Conservation (phyloP, 805 yeast genomes). For the Sugiyamaella floridensis region DNA sequence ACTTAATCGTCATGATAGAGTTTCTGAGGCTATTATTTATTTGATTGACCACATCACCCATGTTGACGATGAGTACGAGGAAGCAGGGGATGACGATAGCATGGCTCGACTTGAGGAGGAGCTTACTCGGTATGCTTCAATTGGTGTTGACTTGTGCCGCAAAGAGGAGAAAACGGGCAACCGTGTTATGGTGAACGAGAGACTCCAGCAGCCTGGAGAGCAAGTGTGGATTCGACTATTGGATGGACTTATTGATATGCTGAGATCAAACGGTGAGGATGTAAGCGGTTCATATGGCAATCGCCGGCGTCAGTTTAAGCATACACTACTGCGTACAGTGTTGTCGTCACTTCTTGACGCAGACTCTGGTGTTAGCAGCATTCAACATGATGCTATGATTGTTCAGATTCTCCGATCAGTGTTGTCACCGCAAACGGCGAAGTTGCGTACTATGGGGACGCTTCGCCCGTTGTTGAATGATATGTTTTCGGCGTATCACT, state of each 20-base stretch:
- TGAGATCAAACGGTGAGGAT: conserved; percentile 21
- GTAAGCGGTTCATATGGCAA: not conserved
- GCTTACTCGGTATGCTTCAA: conserved; percentile 14
- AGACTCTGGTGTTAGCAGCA: conserved; percentile 16
- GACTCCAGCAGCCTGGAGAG: conserved; percentile 7
- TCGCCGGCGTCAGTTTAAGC: conserved; percentile 7
- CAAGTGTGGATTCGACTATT: conserved; percentile 36
- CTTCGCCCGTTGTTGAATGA: conserved; percentile 55
- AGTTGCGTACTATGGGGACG: conserved; percentile 50
- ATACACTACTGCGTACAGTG: conserved; percentile 14
- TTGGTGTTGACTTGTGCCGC: conserved; percentile 23
- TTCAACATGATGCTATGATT: conserved; percentile 35
- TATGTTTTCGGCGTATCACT: conserved; percentile 54
- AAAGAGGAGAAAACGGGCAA: not conserved
- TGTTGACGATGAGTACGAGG: conserved; percentile 14
- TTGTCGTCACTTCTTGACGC: conserved; percentile 27
- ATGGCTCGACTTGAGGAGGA: conserved; percentile 6
- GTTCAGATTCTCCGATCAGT: conserved; percentile 47
- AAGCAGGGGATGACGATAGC: not conserved
- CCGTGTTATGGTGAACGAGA: not conserved
- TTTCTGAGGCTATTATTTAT: conserved; percentile 29
- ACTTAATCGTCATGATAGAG: conserved; percentile 19
- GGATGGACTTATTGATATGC: conserved; percentile 32
- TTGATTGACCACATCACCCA: conserved; percentile 21
- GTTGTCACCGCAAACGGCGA: conserved; percentile 28